Evolutionary conservation across 2,329 filamentous ascomycete species (phyloP), one percentile per base, ranked within the genome.

Genomic region (Penicillium rolfsii): DNA sequence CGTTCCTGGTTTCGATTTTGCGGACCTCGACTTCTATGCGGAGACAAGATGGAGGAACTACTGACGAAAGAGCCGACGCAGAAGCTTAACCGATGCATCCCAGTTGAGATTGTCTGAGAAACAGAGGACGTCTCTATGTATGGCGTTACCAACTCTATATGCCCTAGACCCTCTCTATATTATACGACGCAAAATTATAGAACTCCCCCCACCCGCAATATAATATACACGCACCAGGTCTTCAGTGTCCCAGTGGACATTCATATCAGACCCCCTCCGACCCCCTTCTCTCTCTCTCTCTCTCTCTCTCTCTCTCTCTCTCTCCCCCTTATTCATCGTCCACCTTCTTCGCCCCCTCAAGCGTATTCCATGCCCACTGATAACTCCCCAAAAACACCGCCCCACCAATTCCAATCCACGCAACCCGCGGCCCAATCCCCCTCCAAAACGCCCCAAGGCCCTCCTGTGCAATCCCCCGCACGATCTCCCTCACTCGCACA

Each of bases 301-400:
- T 22, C 19, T 22, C 19, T 22, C 30, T 11, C 30, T 33, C 4
- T 11, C 9, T 11, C 30, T 11, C 8, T 9, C 30, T 33, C 30
- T 33, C 4, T 8, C 30, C 11, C 5, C 5, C 36, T 30, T 12
- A 43, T 66, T 67, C 60, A 22, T 66, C 38, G 53, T 63, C 48
- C 35, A 46, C 57, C 30, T 63, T 58, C 48, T 60, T 64, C 66
- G 59, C 71, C 5, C 82, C 80, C 57, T 85, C 83, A 68, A 96
- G 76, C 35, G 87, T 81, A 79, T 97, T 97, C 69, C 89, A 89
- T 24, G 88, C 90, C 87, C 89, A 95, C 76, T 97, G 92, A 76
- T 97, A 97, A 70, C 90, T 94, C 0, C 94, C 95, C 72, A 98
- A 77, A 80, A 99, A 99, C 36, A 99, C 92, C 11, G 94, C 92